Percentiles rank a stretch among this genome's conserved stretches.
phyloP scores from a whole-genome alignment of 768 basidiomycete genomes.

The Leccinellum luteum region DNA sequence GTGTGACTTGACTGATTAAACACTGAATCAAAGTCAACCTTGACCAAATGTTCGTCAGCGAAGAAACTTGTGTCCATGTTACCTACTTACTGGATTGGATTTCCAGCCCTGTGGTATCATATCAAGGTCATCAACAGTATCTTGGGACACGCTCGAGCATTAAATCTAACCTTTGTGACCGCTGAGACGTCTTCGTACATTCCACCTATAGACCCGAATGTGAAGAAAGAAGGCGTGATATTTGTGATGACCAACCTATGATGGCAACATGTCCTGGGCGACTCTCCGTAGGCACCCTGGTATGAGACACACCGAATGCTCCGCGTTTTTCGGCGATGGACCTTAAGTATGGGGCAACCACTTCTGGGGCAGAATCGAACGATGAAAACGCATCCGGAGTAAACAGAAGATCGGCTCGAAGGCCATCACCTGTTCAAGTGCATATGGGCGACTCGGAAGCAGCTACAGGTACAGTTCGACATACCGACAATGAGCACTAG shows the following conservation, averaged over 20 bases:
- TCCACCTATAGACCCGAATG: slow-evolving; percentile 48
- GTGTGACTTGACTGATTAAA: slow-evolving; percentile 80
- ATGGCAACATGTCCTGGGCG: slow-evolving; percentile 87
- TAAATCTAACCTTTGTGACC: slow-evolving; percentile 65
- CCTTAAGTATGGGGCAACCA: slow-evolving; percentile 74
- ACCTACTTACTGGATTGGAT: slow-evolving; percentile 61
- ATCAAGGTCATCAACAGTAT: slow-evolving; percentile 5
- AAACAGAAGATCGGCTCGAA: slow-evolving; percentile 79
- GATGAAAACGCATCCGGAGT: slow-evolving; percentile 56
- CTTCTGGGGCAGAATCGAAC: slow-evolving; percentile 48
- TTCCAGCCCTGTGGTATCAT: slow-evolving; percentile 67
- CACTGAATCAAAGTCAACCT: slow-evolving; percentile 82
- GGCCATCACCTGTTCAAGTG: slow-evolving; percentile 61
- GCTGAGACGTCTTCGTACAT: slow-evolving; percentile 93
- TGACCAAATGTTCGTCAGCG: slow-evolving; percentile 5
- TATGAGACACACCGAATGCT: slow-evolving; percentile 83
- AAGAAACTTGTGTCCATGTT: not conserved
- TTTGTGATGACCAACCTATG: slow-evolving; percentile 49
- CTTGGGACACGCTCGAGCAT: not conserved
- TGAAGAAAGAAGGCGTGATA: slow-evolving; percentile 1
- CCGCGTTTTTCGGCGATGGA: slow-evolving; percentile 65
- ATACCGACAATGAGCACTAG: slow-evolving; percentile 79
- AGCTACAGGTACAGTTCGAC: slow-evolving; percentile 9
- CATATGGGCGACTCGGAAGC: not conserved
- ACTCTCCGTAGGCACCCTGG: slow-evolving; percentile 84